Base-by-base conservation (phyloP, 2,329 filamentous ascomycete genomes). In the Apiospora sp. region DNA sequence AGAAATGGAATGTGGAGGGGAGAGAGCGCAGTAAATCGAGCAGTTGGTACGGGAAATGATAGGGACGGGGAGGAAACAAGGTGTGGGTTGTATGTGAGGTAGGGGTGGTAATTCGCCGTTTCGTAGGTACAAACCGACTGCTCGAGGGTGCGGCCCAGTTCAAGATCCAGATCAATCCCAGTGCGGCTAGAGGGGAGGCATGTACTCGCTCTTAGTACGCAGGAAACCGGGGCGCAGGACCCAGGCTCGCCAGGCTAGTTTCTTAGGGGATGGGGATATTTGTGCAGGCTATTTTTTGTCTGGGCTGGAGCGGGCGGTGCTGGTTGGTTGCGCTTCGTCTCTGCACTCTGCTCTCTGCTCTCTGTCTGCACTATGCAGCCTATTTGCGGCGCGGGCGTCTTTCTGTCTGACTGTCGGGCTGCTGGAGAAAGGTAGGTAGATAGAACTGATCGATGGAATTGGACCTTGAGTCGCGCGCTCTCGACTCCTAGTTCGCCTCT, bases 1-100 rank as follows among this genome's bases (percentile, higher is more conserved):
- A 71, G 72, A 73, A 69, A 44, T 73, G 72, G 72, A 71, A 71
- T 72, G 72, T 68, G 68, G 70, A 73, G 70, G 72, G 71, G 68
- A 68, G 43, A 70, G 71, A 72, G 70, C 70, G 64, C 24, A 71
- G 70, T 51, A 67, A 70, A 70, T 46, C 48, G 48, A 70, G 68
- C 68, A 70, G 48, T 51, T 58, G 48, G 46, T 22, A 30, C 34
- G 69, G 72, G 71, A 73, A 67, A 70, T 70, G 58, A 71, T 72
- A 72, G 71, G 51, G 68, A 73, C 43, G 70, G 70, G 70, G 69
- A 70, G 71, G 68, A 73, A 72, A 70, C 72, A 73, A 71, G 72
- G 72, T 73, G 70, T 70, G 68, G 68, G 72, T 71, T 54, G 49
- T 54, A 71, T 51, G 68, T 70, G 70, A 46, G 41, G 61, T 71